These are phyloP conservation scores for Hemisphaericaspora subhashii DNA, from an alignment of 1,139 yeast genomes.

Conservation along the genomic window DNA sequence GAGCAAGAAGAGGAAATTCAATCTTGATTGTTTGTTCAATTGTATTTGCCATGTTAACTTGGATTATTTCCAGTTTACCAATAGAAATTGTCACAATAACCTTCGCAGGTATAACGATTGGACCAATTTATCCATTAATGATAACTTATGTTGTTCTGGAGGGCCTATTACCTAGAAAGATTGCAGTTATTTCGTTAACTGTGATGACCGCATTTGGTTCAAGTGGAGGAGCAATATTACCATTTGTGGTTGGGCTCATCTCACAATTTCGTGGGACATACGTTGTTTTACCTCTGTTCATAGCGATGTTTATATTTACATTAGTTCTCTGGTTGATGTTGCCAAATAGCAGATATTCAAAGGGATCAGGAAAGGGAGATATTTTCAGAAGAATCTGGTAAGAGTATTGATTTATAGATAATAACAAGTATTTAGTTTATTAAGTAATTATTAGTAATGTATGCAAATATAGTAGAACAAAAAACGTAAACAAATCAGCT, in stretches of 20 bases:
- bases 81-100: conserved; percentile 48
- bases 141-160: conserved; percentile 39
- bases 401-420: not conserved
- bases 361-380: conserved; percentile 3
- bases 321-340: conserved; percentile 44
- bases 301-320: conserved; percentile 40
- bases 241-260: conserved; percentile 54
- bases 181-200: conserved; percentile 53
- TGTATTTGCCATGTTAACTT: conserved; percentile 38
- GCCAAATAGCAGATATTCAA: conserved; percentile 30
- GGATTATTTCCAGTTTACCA: conserved; percentile 44
- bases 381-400: conserved; percentile 6
- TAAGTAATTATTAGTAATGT: too few relatives aligned
- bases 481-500: too few relatives aligned
- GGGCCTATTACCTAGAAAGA: conserved; percentile 51
- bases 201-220: conserved; percentile 61
- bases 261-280: conserved; percentile 53
- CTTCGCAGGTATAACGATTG: conserved; percentile 49
- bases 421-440: too few relatives aligned
- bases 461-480: not conserved
- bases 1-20: conserved; percentile 50
- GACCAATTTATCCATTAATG: conserved; percentile 59
- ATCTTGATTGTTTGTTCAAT: conserved; percentile 35
- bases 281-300: conserved; percentile 55
- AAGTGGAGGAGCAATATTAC: conserved; percentile 60